These are phyloP conservation scores for Lupinus albus DNA, from an alignment of 306 rosid genomes.

Conservation along the genomic window DNA sequence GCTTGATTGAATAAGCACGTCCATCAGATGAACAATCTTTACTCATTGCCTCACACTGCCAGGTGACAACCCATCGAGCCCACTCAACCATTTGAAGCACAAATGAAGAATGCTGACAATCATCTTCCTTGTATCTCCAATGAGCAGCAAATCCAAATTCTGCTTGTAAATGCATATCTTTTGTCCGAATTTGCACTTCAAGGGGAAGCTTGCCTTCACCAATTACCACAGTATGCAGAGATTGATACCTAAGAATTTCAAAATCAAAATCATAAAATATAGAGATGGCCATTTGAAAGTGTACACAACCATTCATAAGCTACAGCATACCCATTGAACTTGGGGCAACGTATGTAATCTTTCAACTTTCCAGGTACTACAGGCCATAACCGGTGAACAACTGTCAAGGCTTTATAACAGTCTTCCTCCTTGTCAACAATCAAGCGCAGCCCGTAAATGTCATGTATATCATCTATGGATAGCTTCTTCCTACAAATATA, in stretches of 20 bases:
- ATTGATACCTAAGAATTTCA: conserved; percentile 66
- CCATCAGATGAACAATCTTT: conserved; percentile 62
- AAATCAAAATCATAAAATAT: conserved; percentile 37
- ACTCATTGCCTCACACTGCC: conserved; percentile 97
- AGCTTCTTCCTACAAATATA: conserved; percentile 75
- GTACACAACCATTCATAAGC: neutral
- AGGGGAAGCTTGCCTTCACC: conserved; percentile 75
- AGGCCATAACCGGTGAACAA: conserved; percentile 78
- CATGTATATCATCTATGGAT: conserved; percentile 83
- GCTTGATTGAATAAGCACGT: conserved; percentile 57
- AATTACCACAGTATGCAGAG: conserved; percentile 90
- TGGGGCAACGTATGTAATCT: conserved; percentile 81
- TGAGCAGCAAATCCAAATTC: conserved; percentile 98
- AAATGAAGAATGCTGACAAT: conserved; percentile 80
- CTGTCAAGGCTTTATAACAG: conserved; percentile 72
- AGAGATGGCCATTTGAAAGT: conserved; percentile 6
- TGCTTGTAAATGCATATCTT: conserved; percentile 94
- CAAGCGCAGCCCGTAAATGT: conserved; percentile 89
- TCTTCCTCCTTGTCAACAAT: conserved; percentile 89
- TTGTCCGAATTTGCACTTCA: conserved; percentile 94
- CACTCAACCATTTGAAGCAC: conserved; percentile 99
- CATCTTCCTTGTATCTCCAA: conserved; percentile 99
- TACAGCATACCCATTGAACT: conserved; percentile 80
- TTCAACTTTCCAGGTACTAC: conserved; percentile 86
- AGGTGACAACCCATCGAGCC: conserved; percentile 98